These are phyloP conservation scores for Leccinum ochraceum DNA, from an alignment of 768 basidiomycete species.

Conservation along the genomic window DNA sequence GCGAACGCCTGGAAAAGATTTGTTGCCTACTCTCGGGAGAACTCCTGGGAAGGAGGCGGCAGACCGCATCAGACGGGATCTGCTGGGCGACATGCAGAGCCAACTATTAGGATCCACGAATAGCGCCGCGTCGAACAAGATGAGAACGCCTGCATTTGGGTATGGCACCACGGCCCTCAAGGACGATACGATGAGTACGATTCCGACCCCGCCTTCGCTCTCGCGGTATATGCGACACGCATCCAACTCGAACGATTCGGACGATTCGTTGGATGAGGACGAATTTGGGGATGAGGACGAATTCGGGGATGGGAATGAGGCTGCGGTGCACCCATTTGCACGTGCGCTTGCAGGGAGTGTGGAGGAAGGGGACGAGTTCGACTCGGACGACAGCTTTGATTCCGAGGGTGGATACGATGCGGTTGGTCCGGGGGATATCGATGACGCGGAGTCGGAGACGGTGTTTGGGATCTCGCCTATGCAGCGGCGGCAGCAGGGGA, in stretches of 20 bases:
- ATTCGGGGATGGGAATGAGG: constrained; percentile 37
- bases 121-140: constrained; percentile 17
- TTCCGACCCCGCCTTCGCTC: constrained; percentile 70
- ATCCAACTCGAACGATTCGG: constrained; percentile 61
- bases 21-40: constrained; percentile 45
- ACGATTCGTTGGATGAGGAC: constrained; percentile 55
- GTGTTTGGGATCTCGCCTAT: constrained; percentile 69
- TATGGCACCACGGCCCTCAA: constrained; percentile 21
- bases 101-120: constrained; percentile 24
- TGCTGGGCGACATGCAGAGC: constrained; percentile 56
- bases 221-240: constrained; percentile 58
- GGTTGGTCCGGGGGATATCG: constrained; percentile 1
- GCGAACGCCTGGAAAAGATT: constrained; percentile 67
- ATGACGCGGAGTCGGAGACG: constrained; percentile 46
- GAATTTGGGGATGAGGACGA: constrained; percentile 39
- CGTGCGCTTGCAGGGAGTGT: constrained; percentile 30
- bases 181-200: constrained; percentile 68
- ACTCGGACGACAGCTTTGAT: constrained; percentile 48
- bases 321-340: constrained; percentile 63
- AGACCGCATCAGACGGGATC: constrained; percentile 61
- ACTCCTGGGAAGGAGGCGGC: constrained; percentile 78
- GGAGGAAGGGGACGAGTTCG: constrained; percentile 44
- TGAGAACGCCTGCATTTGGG: constrained; percentile 32
- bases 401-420: constrained; percentile 41
- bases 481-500: constrained; percentile 37